Conservation (phyloP, 176 grass and related monocot species). For the Guadua angustifolia region DNA sequence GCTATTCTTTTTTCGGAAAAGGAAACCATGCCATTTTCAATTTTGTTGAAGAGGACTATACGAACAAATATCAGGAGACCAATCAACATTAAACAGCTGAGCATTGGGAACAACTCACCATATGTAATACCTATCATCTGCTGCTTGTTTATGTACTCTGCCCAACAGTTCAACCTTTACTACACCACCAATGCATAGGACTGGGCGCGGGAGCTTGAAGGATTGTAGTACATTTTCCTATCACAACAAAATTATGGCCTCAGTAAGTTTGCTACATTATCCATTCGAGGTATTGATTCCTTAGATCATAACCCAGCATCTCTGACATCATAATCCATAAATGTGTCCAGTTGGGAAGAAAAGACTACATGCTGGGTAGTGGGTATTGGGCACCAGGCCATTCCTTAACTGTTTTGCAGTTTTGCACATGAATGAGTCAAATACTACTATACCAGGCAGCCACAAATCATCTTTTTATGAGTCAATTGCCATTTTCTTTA, state of each 20-base stretch:
- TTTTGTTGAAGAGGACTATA: background rate
- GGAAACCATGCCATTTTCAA: background rate
- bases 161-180: constrained; percentile 79
- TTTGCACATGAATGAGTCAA: background rate
- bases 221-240: constrained; percentile 72
- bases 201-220: constrained; percentile 71
- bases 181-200: constrained; percentile 80
- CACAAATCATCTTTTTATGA: background rate
- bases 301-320: background rate
- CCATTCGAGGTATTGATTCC: background rate
- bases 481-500: background rate
- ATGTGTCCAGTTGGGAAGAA: background rate
- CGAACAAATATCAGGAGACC: background rate
- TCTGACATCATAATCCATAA: background rate
- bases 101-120: constrained; percentile 56
- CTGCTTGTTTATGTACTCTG: constrained; percentile 62
- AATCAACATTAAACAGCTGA: background rate
- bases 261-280: constrained; percentile 20
- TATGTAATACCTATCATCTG: constrained; percentile 79
- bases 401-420: background rate
- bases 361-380: background rate
- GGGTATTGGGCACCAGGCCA: background rate
- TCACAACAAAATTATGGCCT: constrained; percentile 25
- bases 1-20: background rate
- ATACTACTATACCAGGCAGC: background rate